phyloP scores from a whole-genome alignment of 768 basidiomycete genomes.

The Stropharia rugosoannulata region DNA sequence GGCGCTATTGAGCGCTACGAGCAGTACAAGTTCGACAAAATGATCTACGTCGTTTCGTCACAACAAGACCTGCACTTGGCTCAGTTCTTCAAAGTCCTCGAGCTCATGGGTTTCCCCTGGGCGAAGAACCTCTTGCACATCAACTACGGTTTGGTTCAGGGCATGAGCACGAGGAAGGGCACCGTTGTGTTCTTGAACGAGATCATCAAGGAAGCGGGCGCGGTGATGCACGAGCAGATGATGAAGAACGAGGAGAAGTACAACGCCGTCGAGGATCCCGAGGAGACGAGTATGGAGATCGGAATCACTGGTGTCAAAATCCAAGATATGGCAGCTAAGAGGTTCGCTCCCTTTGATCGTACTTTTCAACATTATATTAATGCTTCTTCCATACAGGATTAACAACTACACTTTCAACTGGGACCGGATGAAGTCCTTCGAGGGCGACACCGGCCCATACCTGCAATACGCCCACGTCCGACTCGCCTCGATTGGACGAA shows the following conservation, averaged over 20 bases:
- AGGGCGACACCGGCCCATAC: constrained; percentile 95
- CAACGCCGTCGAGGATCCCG: constrained; percentile 83
- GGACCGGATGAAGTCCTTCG: constrained; percentile 92
- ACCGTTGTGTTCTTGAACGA: constrained; percentile 95
- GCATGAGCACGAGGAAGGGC: constrained; percentile 93
- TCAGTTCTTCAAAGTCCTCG: constrained; percentile 93
- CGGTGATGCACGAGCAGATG: constrained; percentile 98
- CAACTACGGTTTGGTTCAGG: constrained; percentile 89
- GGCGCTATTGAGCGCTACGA: constrained; percentile 92
- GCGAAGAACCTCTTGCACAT: constrained; percentile 81
- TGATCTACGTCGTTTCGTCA: constrained; percentile 91
- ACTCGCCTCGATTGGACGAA: constrained; percentile 85
- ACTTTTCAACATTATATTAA: background rate
- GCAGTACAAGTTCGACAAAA: constrained; percentile 82
- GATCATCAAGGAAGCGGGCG: constrained; percentile 84
- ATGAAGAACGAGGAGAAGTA: constrained; percentile 92
- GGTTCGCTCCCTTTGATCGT: constrained; percentile 44
- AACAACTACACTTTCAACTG: constrained; percentile 97
- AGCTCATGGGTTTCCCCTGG: constrained; percentile 89
- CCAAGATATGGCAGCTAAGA: constrained; percentile 94
- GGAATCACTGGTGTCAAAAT: constrained; percentile 97
- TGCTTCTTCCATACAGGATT: constrained; percentile 50
- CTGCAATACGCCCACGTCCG: constrained; percentile 97
- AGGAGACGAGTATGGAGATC: constrained; percentile 73
- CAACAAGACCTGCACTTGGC: constrained; percentile 85